Conservation (phyloP, 2,329 filamentous ascomycete genomes). For the Tricladium varicosporioides region DNA sequence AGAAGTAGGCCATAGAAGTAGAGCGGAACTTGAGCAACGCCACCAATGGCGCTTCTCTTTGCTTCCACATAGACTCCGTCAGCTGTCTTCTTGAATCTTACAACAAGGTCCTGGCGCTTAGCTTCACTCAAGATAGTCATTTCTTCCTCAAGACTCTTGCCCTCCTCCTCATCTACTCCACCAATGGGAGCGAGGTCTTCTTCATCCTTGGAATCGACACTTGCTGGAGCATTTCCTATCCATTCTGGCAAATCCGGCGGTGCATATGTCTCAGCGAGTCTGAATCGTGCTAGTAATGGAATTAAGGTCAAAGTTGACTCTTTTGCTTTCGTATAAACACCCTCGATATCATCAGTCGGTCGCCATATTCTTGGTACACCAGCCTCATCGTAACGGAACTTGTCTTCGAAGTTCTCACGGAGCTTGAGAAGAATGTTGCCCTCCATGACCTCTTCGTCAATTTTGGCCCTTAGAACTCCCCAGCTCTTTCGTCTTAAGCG, state of each 20-base stretch:
- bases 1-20: conserved; percentile 92
- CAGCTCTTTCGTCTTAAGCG: conserved; percentile 90
- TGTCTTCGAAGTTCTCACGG: conserved; percentile 97
- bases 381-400: conserved; percentile 94
- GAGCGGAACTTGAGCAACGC: conserved; percentile 87
- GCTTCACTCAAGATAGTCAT: conserved; percentile 90
- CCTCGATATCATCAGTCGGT: conserved; percentile 95
- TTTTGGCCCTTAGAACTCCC: conserved; percentile 83
- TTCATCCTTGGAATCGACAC: conserved; percentile 78
- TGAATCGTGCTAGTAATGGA: conserved; percentile 83
- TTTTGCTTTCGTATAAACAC: conserved; percentile 85
- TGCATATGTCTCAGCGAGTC: conserved; percentile 68
- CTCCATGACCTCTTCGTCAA: conserved; percentile 98
- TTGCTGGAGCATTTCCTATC: conserved; percentile 74
- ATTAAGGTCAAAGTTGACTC: conserved; percentile 91
- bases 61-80: conserved; percentile 98
- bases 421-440: conserved; percentile 94
- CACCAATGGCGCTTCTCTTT: conserved; percentile 93
- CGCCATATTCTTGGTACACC: conserved; percentile 97
- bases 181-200: conserved; percentile 88
- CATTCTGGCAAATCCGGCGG: conserved; percentile 82
- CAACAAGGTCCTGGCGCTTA: conserved; percentile 86
- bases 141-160: conserved; percentile 92
- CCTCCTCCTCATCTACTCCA: conserved; percentile 90
- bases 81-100: conserved; percentile 96